A percentile compares a stretch with the other conserved stretches of the same genome.
Evolutionary conservation across 2,329 filamentous ascomycete genomes (phyloP).

Genomic region (Ophiobolus disseminans): DNA sequence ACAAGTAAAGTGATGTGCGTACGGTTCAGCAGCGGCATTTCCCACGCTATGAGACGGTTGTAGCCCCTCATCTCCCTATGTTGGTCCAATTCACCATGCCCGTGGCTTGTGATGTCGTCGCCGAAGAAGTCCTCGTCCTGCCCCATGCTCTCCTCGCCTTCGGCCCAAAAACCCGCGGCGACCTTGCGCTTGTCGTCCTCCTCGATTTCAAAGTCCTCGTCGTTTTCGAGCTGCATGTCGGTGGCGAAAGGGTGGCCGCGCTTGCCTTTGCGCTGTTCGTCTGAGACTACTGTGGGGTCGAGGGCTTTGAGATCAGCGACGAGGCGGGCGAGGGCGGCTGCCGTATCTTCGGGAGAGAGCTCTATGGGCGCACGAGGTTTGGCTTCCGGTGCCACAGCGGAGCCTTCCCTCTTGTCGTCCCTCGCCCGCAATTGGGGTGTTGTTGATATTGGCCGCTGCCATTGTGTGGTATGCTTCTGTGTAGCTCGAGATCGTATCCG

Average conservation of each 20-base stretch:
- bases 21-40: slow-evolving; percentile 91
- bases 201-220: slow-evolving; percentile 35
- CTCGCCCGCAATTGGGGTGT: slow-evolving; percentile 28
- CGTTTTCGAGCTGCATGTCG: slow-evolving; percentile 24
- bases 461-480: slow-evolving; percentile 32
- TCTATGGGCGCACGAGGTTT: neutral
- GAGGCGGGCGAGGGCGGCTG: slow-evolving; percentile 26
- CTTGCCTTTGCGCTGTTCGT: slow-evolving; percentile 34
- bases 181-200: slow-evolving; percentile 21
- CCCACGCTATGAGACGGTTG: slow-evolving; percentile 86
- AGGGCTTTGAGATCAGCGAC: slow-evolving; percentile 32
- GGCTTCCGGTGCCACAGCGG: slow-evolving; percentile 10
- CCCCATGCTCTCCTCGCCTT: slow-evolving; percentile 57
- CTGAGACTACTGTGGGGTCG: slow-evolving; percentile 27
- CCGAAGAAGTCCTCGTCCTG: slow-evolving; percentile 72
- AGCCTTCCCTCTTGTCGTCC: slow-evolving; percentile 24
- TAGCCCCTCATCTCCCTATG: slow-evolving; percentile 90
- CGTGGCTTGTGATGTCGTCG: slow-evolving; percentile 83
- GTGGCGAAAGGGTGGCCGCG: slow-evolving; percentile 24
- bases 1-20: slow-evolving; percentile 50
- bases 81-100: slow-evolving; percentile 85
- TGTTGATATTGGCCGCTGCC: slow-evolving; percentile 43
- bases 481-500: slow-evolving; percentile 26
- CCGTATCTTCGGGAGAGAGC: slow-evolving; percentile 15
- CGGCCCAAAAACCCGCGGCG: slow-evolving; percentile 44